phyloP scores from a whole-genome alignment of 2,329 filamentous ascomycete genomes.

The Trichocomaceae sp. region DNA sequence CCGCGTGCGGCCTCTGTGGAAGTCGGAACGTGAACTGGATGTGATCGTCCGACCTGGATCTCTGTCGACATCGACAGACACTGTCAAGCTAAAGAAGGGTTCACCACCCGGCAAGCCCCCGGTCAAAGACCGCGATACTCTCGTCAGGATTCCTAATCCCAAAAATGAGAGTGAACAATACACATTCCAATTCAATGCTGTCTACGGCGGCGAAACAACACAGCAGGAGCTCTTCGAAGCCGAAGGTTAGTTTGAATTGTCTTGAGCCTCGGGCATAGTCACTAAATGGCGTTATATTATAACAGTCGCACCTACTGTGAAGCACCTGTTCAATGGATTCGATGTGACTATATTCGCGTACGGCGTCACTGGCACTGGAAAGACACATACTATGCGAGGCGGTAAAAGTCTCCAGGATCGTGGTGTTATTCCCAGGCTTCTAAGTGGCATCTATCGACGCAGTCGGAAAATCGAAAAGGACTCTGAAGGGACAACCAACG shows the following conservation, averaged over 20 bases:
- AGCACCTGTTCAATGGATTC: constrained; percentile 77
- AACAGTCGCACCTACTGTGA: constrained; percentile 87
- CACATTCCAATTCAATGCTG: constrained; percentile 88
- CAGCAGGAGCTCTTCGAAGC: constrained; percentile 85
- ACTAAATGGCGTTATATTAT: constrained; percentile 19
- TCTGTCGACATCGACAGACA: constrained; percentile 6
- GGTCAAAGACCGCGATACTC: constrained; percentile 51
- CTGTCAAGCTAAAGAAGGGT: constrained; percentile 22
- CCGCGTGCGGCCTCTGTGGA: constrained; percentile 79
- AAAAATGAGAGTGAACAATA: constrained; percentile 89
- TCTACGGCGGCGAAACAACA: constrained; percentile 72
- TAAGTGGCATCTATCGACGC: constrained; percentile 78
- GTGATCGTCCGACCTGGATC: constrained; percentile 67
- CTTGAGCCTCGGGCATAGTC: background rate
- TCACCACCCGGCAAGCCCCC: constrained; percentile 21
- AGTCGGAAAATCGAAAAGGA: constrained; percentile 82
- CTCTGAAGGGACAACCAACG: constrained; percentile 59
- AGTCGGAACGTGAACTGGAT: constrained; percentile 79
- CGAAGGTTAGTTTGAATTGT: constrained; percentile 58
- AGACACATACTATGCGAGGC: constrained; percentile 94
- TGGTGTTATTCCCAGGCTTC: constrained; percentile 76
- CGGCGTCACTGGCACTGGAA: constrained; percentile 86
- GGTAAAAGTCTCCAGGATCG: constrained; percentile 78
- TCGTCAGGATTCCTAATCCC: constrained; percentile 86
- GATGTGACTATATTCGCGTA: constrained; percentile 90